Percentiles rank a stretch among this genome's conserved stretches.
Conservation (phyloP, 2,329 filamentous ascomycete genomes). For the Paracorniculantispora psalliotae region DNA sequence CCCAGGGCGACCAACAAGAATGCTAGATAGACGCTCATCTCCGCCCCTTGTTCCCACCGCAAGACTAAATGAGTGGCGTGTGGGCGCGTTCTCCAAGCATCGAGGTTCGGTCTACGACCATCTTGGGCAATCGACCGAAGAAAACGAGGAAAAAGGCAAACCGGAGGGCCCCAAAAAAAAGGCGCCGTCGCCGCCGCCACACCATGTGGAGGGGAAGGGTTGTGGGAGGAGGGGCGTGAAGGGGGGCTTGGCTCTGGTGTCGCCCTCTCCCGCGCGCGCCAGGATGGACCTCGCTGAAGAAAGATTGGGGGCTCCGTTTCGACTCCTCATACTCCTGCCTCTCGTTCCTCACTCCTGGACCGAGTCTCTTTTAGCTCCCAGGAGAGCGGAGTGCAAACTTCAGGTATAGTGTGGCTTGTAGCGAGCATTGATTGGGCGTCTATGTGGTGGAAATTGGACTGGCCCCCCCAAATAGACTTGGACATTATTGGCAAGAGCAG, state of each 20-base stretch:
- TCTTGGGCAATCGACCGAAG: not conserved
- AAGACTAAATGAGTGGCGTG: not conserved
- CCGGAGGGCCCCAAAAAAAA: not conserved
- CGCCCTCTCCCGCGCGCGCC: not conserved
- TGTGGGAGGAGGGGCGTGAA: not conserved
- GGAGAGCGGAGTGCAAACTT: not conserved
- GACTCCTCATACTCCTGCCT: not conserved
- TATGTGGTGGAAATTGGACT: conserved; percentile 1
- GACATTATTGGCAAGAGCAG: not conserved
- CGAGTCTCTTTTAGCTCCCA: not conserved
- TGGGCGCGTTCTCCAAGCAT: not conserved
- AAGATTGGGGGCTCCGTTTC: not conserved
- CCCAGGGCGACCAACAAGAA: conserved; percentile 2
- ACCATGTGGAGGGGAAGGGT: conserved; percentile 6
- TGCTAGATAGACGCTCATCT: conserved; percentile 7
- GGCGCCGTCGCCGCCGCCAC: conserved; percentile 3
- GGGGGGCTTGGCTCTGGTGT: not conserved
- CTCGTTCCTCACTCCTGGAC: not conserved
- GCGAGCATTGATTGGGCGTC: conserved; percentile 1
- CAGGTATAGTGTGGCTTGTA: not conserved
- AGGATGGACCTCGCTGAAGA: not conserved
- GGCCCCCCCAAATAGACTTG: too few species aligned
- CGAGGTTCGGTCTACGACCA: not conserved
- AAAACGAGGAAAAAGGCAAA: not conserved
- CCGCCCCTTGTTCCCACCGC: not conserved